Conservation (phyloP, 306 rosid species). For the Quercus agrifolia region DNA sequence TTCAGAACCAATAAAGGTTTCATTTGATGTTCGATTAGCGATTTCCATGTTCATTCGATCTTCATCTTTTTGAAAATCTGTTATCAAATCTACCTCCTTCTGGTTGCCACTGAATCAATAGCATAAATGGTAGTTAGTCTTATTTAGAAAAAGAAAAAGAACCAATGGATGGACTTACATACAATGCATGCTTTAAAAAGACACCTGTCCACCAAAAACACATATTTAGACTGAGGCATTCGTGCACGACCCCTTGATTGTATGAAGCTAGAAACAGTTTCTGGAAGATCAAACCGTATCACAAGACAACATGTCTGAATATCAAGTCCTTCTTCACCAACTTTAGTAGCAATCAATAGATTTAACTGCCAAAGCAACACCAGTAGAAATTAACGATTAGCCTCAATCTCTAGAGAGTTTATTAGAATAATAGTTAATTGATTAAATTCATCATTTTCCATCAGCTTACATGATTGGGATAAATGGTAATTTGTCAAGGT, state of each 20-base stretch:
- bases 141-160: slow-evolving; percentile 13
- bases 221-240: slow-evolving; percentile 86
- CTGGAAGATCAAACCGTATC: slow-evolving; percentile 94
- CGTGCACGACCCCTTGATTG: slow-evolving; percentile 99
- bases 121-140: slow-evolving; percentile 4
- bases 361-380: slow-evolving; percentile 59
- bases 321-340: slow-evolving; percentile 99
- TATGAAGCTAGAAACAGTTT: slow-evolving; percentile 96
- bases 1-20: slow-evolving; percentile 45
- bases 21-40: slow-evolving; percentile 51
- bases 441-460: too few species aligned
- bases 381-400: slow-evolving; percentile 20
- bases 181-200: slow-evolving; percentile 21
- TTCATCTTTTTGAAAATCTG: slow-evolving; percentile 59
- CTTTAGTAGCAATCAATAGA: slow-evolving; percentile 92
- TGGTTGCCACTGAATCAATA: slow-evolving; percentile 54
- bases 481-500: too few species aligned
- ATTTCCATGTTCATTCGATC: slow-evolving; percentile 67
- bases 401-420: slow-evolving; percentile 6
- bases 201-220: slow-evolving; percentile 90
- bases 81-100: slow-evolving; percentile 65
- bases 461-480: too few species aligned
- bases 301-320: slow-evolving; percentile 97
- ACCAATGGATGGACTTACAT: slow-evolving; percentile 4
- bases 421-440: too few species aligned